Percentiles rank a stretch among this genome's conserved stretches.
phyloP scores from a whole-genome alignment of 2,329 filamentous ascomycete genomes.

The Fusarium illudens region DNA sequence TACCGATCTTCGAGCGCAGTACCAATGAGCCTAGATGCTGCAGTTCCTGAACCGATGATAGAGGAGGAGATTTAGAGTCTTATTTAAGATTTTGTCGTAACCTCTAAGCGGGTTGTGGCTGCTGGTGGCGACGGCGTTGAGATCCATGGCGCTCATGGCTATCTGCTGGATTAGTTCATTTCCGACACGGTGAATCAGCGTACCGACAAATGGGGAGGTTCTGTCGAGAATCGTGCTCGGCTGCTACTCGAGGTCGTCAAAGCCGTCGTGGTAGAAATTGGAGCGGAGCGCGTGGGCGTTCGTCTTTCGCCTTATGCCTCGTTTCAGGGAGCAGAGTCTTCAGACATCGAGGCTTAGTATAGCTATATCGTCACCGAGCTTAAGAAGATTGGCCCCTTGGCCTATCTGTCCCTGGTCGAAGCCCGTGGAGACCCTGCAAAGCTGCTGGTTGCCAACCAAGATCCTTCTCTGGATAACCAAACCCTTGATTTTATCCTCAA shows the following conservation, averaged over 20 bases:
- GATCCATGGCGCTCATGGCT: slow-evolving; percentile 56
- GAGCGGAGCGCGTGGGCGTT: slow-evolving; percentile 51
- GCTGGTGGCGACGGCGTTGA: slow-evolving; percentile 23
- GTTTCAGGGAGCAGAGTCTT: slow-evolving; percentile 38
- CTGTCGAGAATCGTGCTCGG: slow-evolving; percentile 57
- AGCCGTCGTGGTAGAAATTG: slow-evolving; percentile 45
- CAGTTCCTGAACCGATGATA: slow-evolving; percentile 4
- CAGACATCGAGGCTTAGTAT: slow-evolving; percentile 32
- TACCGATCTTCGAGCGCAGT: slow-evolving; percentile 41
- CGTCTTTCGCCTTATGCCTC: slow-evolving; percentile 47
- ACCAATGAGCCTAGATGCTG: background rate
- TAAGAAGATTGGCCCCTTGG: slow-evolving; percentile 42
- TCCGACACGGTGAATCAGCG: slow-evolving; percentile 49
- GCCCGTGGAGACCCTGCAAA: slow-evolving; percentile 35
- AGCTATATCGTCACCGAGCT: slow-evolving; percentile 40
- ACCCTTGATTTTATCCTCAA: slow-evolving; percentile 45
- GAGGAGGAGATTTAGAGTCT: slow-evolving; percentile 20
- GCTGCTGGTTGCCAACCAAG: slow-evolving; percentile 21
- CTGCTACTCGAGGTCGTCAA: slow-evolving; percentile 57
- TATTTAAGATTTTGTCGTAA: slow-evolving; percentile 21
- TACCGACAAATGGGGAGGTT: slow-evolving; percentile 61
- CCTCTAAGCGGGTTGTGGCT: slow-evolving; percentile 5
- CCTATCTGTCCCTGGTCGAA: slow-evolving; percentile 44
- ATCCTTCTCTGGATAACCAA: slow-evolving; percentile 45
- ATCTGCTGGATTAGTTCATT: slow-evolving; percentile 66